These are phyloP conservation scores for Penicillium ochrochloron DNA, from an alignment of 495 filamentous ascomycete genomes.

Conservation along the genomic window DNA sequence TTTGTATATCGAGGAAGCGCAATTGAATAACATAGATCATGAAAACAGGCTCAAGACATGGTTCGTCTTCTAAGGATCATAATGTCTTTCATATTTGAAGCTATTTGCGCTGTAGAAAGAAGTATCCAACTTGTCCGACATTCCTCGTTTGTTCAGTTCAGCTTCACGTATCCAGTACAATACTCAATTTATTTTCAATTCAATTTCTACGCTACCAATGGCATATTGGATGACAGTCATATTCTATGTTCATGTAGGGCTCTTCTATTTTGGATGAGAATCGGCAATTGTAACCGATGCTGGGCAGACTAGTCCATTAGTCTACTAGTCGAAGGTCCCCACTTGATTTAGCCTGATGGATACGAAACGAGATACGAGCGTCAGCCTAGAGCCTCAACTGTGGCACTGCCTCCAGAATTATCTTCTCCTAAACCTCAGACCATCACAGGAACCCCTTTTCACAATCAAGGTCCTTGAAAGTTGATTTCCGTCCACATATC, in stretches of 20 bases:
- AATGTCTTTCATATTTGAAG: background rate
- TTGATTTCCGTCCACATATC: background rate
- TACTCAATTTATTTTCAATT: too few species aligned
- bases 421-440: background rate
- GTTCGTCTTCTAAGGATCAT: too few species aligned
- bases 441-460: background rate
- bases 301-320: background rate
- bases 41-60: background rate
- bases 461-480: background rate
- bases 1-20: background rate
- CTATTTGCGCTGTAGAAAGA: background rate
- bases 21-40: too few species aligned
- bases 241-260: background rate
- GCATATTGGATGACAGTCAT: background rate
- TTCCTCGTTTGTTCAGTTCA: too few species aligned
- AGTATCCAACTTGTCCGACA: too few species aligned
- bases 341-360: background rate
- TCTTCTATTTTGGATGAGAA: background rate
- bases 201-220: background rate
- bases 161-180: too few species aligned
- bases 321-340: background rate
- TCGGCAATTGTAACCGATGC: background rate
- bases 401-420: background rate
- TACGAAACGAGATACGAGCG: background rate
- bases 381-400: background rate